Evolutionary conservation across 2,329 filamentous ascomycete genomes (phyloP), one percentile per base, ranked within the genome.

Genomic region (Stemphylium beticola): DNA sequence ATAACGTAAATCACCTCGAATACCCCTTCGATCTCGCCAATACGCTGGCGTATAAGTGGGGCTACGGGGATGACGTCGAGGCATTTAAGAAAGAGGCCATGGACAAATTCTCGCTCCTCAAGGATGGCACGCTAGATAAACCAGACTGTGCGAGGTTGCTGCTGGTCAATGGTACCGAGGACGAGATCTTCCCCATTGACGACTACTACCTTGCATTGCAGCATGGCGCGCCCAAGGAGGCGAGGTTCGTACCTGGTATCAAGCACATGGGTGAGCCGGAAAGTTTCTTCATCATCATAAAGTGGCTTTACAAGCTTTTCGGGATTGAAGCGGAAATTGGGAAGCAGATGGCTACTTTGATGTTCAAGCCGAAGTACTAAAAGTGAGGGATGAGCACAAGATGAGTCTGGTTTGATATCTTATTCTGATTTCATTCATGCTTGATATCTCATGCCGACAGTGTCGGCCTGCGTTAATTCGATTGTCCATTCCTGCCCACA

Each of bases 121-220:
- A 79, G 10, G 81, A 83, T 48, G 83, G 83, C 4, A 84, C 83
- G 20, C 71, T 86, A 31, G 78, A 84, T 50, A 78, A 74, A 57
- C 75, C 75, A 0, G 67, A 74, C 6, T 85, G 83, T 52, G 72
- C 79, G 20, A 74, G 78, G 26, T 64, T 85, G 48, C 65, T 87
- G 33, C 72, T 86, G 5, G 83, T 86, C 8, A 86, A 87, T 61
- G 81, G 84, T 0, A 82, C 79, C 1, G 78, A 82, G 26, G 84
- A 86, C 64, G 83, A 85, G 74, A 85, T 87, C 42, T 86, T 87
- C 69, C 84, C 84, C 0, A 83, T 86, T 40, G 84, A 86, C 61
- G 84, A 86, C 61, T 82, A 83, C 51, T 82, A 83, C 60, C 68
- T 86, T 36, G 81, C 81, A 22, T 62, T 86, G 41, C 75, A 80